Evolutionary conservation across 306 rosid genomes (phyloP), one percentile per base, ranked within the genome.

Genomic region (Spatholobus suberectus): DNA sequence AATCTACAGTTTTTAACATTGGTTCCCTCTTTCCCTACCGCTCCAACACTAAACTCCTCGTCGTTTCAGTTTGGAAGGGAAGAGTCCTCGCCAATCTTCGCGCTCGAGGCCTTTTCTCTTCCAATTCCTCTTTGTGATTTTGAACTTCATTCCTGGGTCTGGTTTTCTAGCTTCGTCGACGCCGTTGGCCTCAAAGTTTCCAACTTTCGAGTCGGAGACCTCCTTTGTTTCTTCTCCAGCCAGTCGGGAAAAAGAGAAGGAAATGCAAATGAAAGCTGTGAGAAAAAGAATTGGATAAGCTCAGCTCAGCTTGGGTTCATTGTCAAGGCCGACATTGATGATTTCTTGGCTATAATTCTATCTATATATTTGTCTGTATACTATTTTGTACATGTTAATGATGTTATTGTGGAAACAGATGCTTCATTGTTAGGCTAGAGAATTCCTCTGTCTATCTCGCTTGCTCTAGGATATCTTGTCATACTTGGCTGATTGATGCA

Each of bases 281-380:
- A n/a, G n/a, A n/a, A n/a, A n/a, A n/a, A n/a, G n/a, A n/a, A n/a
- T n/a, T n/a, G n/a, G n/a, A n/a, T n/a, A n/a, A n/a, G n/a, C n/a
- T n/a, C n/a, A n/a, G n/a, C n/a, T n/a, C n/a, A n/a, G n/a, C n/a
- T n/a, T n/a, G 98, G 98, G 70, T 84, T 88, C 78, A 94, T 96
- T 90, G 92, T 96, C 63, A 96, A 96, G 94, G 98, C 92, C 34
- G 99, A 96, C 87, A 81, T 96, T 82, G 98, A 92, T 27, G 98
- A 92, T 76, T 91, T 90, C 96, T 90, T 96, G 87, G 95, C 98
- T 96, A 93, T 75, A 26, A n/a, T 79, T 78, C 69, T 82, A 67
- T 51, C 66, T 78, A n/a, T 63, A 68, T 73, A 15, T 46, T 47
- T 79, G 41, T 57, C 24, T 77, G 77, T n/a, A n/a, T n/a, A n/a